Evolutionary conservation across 2,329 filamentous ascomycete species (phyloP).

Genomic region (Xylaria polymorpha): DNA sequence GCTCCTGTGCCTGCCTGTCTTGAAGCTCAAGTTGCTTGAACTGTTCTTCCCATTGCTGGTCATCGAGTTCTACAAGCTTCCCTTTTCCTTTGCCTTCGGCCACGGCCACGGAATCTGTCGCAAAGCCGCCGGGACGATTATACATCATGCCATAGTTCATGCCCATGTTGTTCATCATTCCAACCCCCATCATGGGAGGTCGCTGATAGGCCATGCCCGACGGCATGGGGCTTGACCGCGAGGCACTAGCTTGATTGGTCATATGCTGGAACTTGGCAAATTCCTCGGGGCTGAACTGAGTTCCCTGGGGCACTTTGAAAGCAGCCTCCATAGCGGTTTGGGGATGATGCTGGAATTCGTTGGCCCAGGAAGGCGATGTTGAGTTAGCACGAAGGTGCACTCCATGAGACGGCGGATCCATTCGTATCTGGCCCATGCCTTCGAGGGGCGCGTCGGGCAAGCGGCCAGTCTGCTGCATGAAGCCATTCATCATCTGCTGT

Average conservation of each 20-base stretch:
- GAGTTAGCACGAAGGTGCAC: constrained; percentile 65
- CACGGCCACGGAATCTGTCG: constrained; percentile 14
- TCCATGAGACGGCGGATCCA: constrained; percentile 61
- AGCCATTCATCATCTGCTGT: constrained; percentile 88
- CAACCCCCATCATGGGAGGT: constrained; percentile 70
- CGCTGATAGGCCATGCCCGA: constrained; percentile 60
- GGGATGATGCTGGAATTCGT: constrained; percentile 60
- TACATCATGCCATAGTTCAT: constrained; percentile 67
- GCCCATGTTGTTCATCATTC: constrained; percentile 61
- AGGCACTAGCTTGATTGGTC: constrained; percentile 65
- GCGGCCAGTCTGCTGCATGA: constrained; percentile 81
- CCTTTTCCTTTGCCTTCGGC: constrained; percentile 77
- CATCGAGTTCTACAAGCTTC: constrained; percentile 93
- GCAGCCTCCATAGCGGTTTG: constrained; percentile 78
- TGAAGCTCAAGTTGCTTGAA: constrained; percentile 78
- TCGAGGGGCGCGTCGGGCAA: constrained; percentile 66
- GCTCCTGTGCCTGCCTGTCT: constrained; percentile 60
- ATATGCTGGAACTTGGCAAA: constrained; percentile 88
- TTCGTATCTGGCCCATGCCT: constrained; percentile 56
- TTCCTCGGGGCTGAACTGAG: constrained; percentile 82
- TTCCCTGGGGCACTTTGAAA: constrained; percentile 68
- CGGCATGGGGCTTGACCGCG: constrained; percentile 71
- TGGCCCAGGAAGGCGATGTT: constrained; percentile 65
- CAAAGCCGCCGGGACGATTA: constrained; percentile 32
- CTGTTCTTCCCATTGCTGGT: constrained; percentile 95